Percentiles rank a stretch among this genome's conserved stretches.
phyloP scores from a whole-genome alignment of 2,329 filamentous ascomycete species.

The Penicillium sp. region DNA sequence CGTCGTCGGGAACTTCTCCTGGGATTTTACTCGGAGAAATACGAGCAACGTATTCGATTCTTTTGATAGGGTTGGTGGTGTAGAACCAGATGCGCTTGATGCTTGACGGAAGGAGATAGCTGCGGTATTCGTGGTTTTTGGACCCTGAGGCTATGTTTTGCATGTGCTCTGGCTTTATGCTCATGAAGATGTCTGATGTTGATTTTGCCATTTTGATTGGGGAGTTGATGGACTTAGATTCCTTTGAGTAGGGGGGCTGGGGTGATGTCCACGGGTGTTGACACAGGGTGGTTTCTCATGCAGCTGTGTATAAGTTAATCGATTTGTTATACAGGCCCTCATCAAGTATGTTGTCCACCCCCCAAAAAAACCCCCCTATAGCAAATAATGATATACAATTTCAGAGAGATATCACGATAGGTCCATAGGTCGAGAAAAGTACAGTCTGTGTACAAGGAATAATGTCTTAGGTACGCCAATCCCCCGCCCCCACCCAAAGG shows the following conservation, averaged over 20 bases:
- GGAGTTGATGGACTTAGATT: not conserved
- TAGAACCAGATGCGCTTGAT: slow-evolving; percentile 65
- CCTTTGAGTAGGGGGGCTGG: too few relatives aligned
- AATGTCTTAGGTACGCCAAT: not conserved
- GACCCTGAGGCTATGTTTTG: slow-evolving; percentile 12
- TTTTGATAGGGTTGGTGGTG: slow-evolving; percentile 45
- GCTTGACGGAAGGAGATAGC: slow-evolving; percentile 50
- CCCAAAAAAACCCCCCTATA: too few relatives aligned
- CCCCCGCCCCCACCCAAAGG: not conserved
- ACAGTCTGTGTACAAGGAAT: not conserved
- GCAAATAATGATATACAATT: not conserved
- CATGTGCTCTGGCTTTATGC: slow-evolving; percentile 50
- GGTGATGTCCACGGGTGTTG: not conserved
- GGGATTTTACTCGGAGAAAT: slow-evolving; percentile 49
- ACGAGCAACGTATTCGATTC: slow-evolving; percentile 59
- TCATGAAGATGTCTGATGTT: slow-evolving; percentile 46
- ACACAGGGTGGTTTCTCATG: not conserved
- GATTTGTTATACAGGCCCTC: not conserved
- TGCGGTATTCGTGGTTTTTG: slow-evolving; percentile 56
- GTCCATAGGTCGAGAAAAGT: not conserved
- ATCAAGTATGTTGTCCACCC: not conserved
- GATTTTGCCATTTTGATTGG: not conserved
- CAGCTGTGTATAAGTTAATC: not conserved
- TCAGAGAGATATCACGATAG: not conserved
- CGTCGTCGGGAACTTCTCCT: slow-evolving; percentile 47